Conservation (phyloP, 306 rosid species). For the Boehmeria nivea region DNA sequence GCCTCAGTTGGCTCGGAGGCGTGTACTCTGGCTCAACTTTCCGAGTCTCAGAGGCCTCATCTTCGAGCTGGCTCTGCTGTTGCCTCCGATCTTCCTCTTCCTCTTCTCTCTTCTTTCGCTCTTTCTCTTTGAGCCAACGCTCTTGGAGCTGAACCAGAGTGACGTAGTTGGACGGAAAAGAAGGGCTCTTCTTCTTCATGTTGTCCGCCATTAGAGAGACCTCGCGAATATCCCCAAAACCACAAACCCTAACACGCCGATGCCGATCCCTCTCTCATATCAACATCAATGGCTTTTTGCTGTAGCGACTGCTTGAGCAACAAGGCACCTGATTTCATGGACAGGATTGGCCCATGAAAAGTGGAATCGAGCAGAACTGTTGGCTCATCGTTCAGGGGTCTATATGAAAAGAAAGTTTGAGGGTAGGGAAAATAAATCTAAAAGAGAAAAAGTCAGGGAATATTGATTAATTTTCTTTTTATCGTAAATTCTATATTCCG, state of each 20-base stretch:
- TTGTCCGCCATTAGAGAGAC: conserved; percentile 15
- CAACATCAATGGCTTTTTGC: not conserved
- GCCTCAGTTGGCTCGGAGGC: not conserved
- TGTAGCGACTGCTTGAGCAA: not conserved
- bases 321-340: not conserved
- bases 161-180: conserved; percentile 58
- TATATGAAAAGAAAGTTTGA: too few species aligned
- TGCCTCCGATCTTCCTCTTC: conserved; percentile 2
- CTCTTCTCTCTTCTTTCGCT: conserved; percentile 10
- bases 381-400: too few species aligned
- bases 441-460: too few species aligned
- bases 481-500: too few species aligned
- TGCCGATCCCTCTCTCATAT: not conserved
- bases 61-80: not conserved
- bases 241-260: too few species aligned
- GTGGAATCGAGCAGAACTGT: too few species aligned
- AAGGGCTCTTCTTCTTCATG: not conserved
- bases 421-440: too few species aligned
- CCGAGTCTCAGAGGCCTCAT: conserved; percentile 1
- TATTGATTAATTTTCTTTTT: too few species aligned
- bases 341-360: too few species aligned
- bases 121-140: conserved; percentile 46
- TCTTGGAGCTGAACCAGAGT: conserved; percentile 46
- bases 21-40: not conserved
- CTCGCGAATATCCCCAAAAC: not conserved